These are phyloP conservation scores for Ophiostoma himal-ulmi DNA, from an alignment of 2,329 filamentous ascomycete species.

Conservation along the genomic window DNA sequence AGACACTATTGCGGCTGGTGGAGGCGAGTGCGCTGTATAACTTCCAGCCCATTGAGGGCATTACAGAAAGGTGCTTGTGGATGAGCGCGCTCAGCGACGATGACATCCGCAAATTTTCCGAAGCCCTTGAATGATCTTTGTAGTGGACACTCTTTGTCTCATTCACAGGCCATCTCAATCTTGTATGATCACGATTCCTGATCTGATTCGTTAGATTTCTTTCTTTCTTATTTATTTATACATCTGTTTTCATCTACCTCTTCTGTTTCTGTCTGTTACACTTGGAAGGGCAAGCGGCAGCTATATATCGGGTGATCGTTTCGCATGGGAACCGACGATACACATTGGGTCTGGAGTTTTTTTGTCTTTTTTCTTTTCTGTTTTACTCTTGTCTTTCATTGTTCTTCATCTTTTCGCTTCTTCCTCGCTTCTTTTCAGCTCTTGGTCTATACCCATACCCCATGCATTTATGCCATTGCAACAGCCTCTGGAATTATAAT, in stretches of 20 bases:
- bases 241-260: not conserved
- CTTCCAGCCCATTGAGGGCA: constrained; percentile 68
- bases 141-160: not conserved
- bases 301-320: constrained; percentile 2
- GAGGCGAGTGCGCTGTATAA: constrained; percentile 70
- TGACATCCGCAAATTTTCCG: constrained; percentile 59
- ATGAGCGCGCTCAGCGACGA: constrained; percentile 69
- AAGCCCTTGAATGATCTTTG: constrained; percentile 40
- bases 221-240: not conserved
- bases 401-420: constrained; percentile 20
- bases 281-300: constrained; percentile 5
- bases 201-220: not conserved
- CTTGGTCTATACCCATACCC: constrained; percentile 28
- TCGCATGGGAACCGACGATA: not conserved
- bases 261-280: not conserved
- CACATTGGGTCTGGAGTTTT: constrained; percentile 5
- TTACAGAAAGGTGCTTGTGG: constrained; percentile 79
- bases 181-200: not conserved
- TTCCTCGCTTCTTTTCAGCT: constrained; percentile 27
- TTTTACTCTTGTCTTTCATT: constrained; percentile 20
- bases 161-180: not conserved
- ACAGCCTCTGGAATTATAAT: constrained; percentile 10
- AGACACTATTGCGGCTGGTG: constrained; percentile 70
- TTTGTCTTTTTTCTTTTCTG: not conserved
- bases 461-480: constrained; percentile 7